These are phyloP conservation scores for Leccinum huronense DNA, from an alignment of 1,284 basidiomycete species.

Conservation along the genomic window DNA sequence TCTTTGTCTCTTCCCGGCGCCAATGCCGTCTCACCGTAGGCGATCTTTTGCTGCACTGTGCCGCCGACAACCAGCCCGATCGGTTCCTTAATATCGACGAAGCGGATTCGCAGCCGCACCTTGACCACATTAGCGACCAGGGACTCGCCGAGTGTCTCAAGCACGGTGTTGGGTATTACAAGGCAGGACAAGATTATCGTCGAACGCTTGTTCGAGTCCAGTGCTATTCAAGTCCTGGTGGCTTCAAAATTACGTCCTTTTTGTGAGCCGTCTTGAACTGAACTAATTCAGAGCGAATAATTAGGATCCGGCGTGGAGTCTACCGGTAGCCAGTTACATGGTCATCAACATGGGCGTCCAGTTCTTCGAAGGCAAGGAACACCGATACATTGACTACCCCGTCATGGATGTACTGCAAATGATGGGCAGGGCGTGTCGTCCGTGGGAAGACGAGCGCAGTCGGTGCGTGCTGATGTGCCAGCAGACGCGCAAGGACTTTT, in stretches of 20 bases:
- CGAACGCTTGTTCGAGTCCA: conserved; percentile 89
- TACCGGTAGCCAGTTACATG: conserved; percentile 93
- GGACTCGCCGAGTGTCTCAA: conserved; percentile 75
- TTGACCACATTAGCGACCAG: conserved; percentile 72
- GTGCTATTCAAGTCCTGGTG: conserved; percentile 77
- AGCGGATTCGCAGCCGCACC: conserved; percentile 82
- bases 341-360: conserved; percentile 99
- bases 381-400: conserved; percentile 86
- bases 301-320: conserved; percentile 94
- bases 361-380: conserved; percentile 92
- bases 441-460: conserved; percentile 76
- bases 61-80: conserved; percentile 82
- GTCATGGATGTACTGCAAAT: conserved; percentile 98
- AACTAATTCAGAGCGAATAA: background rate
- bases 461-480: conserved; percentile 97
- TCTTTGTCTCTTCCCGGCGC: conserved; percentile 92
- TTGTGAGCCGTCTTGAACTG: too few relatives aligned
- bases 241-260: conserved; percentile 74
- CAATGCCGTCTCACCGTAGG: conserved; percentile 93
- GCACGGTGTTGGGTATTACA: conserved; percentile 94
- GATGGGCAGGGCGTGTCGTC: conserved; percentile 96
- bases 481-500: conserved; percentile 95
- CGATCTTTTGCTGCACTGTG: conserved; percentile 87
- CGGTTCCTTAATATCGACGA: conserved; percentile 91
- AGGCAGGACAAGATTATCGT: conserved; percentile 94